Conservation (phyloP, 1,284 basidiomycete genomes). For the Pyrrhoderma lamaoense region DNA sequence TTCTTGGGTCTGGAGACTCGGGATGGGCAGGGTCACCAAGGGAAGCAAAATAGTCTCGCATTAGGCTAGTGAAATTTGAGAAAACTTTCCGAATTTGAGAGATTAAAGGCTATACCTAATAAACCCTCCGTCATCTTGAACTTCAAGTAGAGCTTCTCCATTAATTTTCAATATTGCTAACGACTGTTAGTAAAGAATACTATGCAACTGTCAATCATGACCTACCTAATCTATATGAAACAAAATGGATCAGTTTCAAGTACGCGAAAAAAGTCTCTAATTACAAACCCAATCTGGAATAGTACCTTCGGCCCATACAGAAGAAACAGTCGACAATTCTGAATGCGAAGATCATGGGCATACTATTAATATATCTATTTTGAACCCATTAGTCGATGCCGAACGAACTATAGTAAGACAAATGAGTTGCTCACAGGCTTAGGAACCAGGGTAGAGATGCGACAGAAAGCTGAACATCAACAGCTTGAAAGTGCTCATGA, state of each 20-base stretch:
- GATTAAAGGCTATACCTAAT: conserved; percentile 58
- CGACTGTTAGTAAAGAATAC: conserved; percentile 1
- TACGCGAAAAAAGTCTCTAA: conserved; percentile 5
- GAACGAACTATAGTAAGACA: neutral
- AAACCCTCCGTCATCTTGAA: conserved; percentile 97
- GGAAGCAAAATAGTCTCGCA: conserved; percentile 91
- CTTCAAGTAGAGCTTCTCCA: conserved; percentile 87
- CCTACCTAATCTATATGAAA: conserved; percentile 20
- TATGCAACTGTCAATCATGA: neutral
- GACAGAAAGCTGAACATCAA: conserved; percentile 95
- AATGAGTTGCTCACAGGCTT: conserved; percentile 57
- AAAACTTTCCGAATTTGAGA: conserved; percentile 3
- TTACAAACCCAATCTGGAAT: conserved; percentile 88
- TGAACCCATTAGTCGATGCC: too few species aligned
- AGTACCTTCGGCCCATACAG: conserved; percentile 99
- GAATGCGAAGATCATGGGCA: conserved; percentile 99
- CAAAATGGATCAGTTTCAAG: conserved; percentile 1
- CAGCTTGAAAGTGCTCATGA: conserved; percentile 85
- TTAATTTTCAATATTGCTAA: conserved; percentile 97
- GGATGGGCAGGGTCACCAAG: conserved; percentile 96
- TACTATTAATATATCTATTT: conserved; percentile 89
- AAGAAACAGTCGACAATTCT: conserved; percentile 98
- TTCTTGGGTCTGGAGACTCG: conserved; percentile 78
- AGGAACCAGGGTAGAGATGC: conserved; percentile 98
- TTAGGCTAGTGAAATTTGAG: conserved; percentile 47